A percentile compares a stretch with the other conserved stretches of the same genome.
Evolutionary conservation across 2,329 filamentous ascomycete genomes (phyloP).

Genomic region (Colletotrichum costaricense): DNA sequence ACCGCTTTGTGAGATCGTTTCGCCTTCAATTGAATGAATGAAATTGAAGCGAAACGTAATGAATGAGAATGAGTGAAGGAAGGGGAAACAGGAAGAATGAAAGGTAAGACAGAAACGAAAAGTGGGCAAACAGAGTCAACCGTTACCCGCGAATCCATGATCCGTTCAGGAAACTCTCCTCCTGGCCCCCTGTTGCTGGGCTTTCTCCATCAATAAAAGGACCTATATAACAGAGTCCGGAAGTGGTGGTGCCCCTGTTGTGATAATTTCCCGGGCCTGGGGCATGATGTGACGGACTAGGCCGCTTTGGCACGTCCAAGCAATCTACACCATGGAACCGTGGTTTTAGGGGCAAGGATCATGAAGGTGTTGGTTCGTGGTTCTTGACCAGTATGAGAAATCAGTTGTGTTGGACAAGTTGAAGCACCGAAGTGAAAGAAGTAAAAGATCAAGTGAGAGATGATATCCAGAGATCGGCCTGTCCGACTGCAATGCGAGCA

Average conservation of each 20-base stretch:
- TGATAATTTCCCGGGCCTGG: slow-evolving; percentile 33
- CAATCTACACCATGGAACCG: slow-evolving; percentile 27
- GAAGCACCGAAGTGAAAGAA: neutral
- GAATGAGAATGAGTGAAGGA: neutral
- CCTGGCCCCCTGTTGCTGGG: neutral
- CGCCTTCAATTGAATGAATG: slow-evolving; percentile 10
- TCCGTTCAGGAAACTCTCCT: slow-evolving; percentile 8
- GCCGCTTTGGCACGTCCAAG: slow-evolving; percentile 35
- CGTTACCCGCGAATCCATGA: slow-evolving; percentile 14
- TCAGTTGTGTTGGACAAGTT: neutral
- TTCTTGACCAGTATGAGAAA: neutral
- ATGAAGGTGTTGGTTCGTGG: neutral
- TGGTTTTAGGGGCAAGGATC: slow-evolving; percentile 18
- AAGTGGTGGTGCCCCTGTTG: slow-evolving; percentile 32
- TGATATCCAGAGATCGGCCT: neutral
- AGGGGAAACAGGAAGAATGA: neutral
- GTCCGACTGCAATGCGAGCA: neutral
- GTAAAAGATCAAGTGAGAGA: neutral
- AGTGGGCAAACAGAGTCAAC: slow-evolving; percentile 27
- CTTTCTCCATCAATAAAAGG: slow-evolving; percentile 26
- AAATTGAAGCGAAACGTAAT: slow-evolving; percentile 10
- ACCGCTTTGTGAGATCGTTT: neutral
- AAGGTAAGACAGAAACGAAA: slow-evolving; percentile 22
- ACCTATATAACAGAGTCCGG: slow-evolving; percentile 14
- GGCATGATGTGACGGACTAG: slow-evolving; percentile 33